Evolutionary conservation across 1,284 basidiomycete species (phyloP).

Genomic region (Marasmius tenuissimus): DNA sequence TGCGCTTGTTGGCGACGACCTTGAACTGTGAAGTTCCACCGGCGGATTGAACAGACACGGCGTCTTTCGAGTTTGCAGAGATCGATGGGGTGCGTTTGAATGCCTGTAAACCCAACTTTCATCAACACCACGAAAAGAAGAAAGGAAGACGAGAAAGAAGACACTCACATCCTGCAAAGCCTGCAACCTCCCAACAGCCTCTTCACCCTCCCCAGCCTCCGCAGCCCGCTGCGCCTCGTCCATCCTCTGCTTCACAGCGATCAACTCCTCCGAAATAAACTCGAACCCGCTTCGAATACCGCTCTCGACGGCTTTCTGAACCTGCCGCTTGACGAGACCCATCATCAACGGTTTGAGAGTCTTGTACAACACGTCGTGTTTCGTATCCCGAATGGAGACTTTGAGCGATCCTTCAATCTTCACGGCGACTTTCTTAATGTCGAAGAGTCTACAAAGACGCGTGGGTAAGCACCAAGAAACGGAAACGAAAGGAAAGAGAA

Average conservation of each 20-base stretch:
- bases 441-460: constrained; percentile 72
- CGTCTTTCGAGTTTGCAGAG: constrained; percentile 32
- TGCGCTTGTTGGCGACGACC: constrained; percentile 61
- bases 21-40: constrained; percentile 63
- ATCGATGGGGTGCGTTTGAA: constrained; percentile 55
- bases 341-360: constrained; percentile 74
- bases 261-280: constrained; percentile 85
- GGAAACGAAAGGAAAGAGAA: constrained; percentile 2
- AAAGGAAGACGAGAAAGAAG: background rate
- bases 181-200: constrained; percentile 37
- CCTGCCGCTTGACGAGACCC: constrained; percentile 86
- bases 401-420: constrained; percentile 79
- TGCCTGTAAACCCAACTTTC: no score
- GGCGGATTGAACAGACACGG: constrained; percentile 33
- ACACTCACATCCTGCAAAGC: constrained; percentile 65
- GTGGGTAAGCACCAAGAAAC: constrained; percentile 20
- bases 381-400: constrained; percentile 89
- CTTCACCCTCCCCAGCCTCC: constrained; percentile 27
- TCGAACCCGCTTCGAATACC: constrained; percentile 82
- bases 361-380: constrained; percentile 92
- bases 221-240: constrained; percentile 54
- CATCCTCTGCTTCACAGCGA: constrained; percentile 76
- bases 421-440: constrained; percentile 75
- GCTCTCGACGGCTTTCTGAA: constrained; percentile 80
- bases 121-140: background rate